Base-by-base conservation (phyloP, 345 rosid genomes). In the Lepidium aucheri region DNA sequence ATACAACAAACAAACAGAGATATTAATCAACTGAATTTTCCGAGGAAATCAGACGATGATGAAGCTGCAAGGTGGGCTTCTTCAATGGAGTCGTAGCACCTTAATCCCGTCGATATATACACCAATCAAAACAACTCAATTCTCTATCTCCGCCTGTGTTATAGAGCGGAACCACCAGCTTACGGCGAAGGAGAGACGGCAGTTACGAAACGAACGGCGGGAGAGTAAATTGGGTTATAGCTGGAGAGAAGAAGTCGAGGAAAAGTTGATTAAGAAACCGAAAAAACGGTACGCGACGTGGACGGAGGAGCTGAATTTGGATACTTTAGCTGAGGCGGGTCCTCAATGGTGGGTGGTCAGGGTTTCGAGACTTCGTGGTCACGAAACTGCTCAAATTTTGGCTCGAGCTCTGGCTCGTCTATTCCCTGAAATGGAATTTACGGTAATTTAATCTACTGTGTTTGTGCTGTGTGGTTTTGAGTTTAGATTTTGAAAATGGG, bases 191-290 rank as follows among this genome's bases (percentile, higher is more conserved):
- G 98, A 90, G 81, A 81, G 97, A 63, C 79, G 98, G 77, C 84
- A 82, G 79, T 84, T 86, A n/a, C 79, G 97, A 65, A 85, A 84
- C 77, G 82, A 81, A 69, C 75, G 81, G 71, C 81, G 98, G 11
- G 98, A 85, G 76, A 73, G 83, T 68, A 81, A 78, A 64, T 52
- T 81, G 3, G 90, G 85, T 30, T 77, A 81, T 32, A 85, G 70
- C 24, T 93, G 97, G 98, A 76, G 85, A 76, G 94, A 87, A 73
- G 91, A 93, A 69, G 91, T 93, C 0, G 96, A 93, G 56, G 87
- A 82, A 60, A 72, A 74, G 65, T 85, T 93, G 53, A 76, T 84
- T 46, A 80, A 83, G 76, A 87, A 87, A 72, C 86, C 96, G 47
- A 90, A 86, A 75, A 86, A 83, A 81, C 74, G 82, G 14, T 65